These are phyloP conservation scores for Fusarium sp. DNA, from an alignment of 2,329 filamentous ascomycete species.

Conservation along the genomic window DNA sequence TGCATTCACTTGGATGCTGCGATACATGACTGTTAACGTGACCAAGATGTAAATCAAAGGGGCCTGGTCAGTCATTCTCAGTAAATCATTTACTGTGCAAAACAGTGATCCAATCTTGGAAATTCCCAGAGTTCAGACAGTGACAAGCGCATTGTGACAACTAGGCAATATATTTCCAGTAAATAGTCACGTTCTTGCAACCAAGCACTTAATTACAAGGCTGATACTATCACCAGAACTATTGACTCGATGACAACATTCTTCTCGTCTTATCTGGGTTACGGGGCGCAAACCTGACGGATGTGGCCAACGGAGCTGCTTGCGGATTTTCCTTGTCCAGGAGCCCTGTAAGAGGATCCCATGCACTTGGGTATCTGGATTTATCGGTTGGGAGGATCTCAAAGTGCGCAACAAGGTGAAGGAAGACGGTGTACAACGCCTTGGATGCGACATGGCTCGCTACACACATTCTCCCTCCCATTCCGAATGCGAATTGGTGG, in stretches of 20 bases:
- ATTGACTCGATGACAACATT: not conserved
- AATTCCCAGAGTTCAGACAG: no score
- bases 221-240: no score
- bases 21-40: no score
- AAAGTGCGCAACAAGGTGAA: not conserved
- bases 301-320: not conserved
- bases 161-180: no score
- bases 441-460: not conserved
- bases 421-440: not conserved
- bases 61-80: no score
- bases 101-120: no score
- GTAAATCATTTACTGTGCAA: no score
- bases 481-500: slow-evolving; percentile 1
- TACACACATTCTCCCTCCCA: slow-evolving; percentile 1
- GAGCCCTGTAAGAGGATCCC: not conserved
- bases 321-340: not conserved
- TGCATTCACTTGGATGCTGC: no score
- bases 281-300: not conserved
- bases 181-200: no score
- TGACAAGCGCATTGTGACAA: no score
- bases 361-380: not conserved
- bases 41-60: no score
- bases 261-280: not conserved
- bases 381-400: not conserved
- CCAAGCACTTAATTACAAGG: no score